Conservation (phyloP, 441 rosid species). For the Euphorbia celastroides region DNA sequence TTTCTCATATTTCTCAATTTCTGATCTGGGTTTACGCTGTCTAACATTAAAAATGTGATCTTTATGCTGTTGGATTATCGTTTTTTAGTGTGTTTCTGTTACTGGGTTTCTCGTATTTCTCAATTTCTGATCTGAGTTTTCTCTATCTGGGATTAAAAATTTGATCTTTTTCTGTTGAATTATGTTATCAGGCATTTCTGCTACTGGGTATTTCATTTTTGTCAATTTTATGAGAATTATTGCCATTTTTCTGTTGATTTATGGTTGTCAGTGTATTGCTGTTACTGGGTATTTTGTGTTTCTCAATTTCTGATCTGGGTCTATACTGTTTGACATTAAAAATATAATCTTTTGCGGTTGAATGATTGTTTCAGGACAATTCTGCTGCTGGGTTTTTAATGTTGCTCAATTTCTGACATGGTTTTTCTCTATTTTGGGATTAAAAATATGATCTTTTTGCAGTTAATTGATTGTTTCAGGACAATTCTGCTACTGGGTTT, state of each 20-base stretch:
- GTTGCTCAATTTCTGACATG: background rate
- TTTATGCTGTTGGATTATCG: background rate
- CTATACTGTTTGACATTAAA: background rate
- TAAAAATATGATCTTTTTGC: background rate
- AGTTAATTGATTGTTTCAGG: too few species aligned
- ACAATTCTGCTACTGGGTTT: background rate
- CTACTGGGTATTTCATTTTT: background rate
- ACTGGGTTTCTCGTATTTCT: background rate
- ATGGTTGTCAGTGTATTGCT: too few species aligned
- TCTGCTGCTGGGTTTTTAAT: background rate
- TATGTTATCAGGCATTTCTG: too few species aligned
- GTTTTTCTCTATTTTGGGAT: background rate
- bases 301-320: slow-evolving; percentile 3
- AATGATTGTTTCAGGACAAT: background rate
- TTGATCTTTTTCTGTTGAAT: background rate
- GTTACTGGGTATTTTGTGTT: background rate
- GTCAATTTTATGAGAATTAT: background rate
- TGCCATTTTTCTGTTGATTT: background rate
- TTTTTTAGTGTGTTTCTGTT: background rate
- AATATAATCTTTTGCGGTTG: background rate
- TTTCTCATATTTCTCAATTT: background rate
- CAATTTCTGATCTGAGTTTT: background rate
- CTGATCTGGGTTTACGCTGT: slow-evolving; percentile 7
- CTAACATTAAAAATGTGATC: background rate
- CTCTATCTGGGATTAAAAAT: background rate